Conservation (phyloP, 352 stramenopile species). For the Globisporangium middletonii region DNA sequence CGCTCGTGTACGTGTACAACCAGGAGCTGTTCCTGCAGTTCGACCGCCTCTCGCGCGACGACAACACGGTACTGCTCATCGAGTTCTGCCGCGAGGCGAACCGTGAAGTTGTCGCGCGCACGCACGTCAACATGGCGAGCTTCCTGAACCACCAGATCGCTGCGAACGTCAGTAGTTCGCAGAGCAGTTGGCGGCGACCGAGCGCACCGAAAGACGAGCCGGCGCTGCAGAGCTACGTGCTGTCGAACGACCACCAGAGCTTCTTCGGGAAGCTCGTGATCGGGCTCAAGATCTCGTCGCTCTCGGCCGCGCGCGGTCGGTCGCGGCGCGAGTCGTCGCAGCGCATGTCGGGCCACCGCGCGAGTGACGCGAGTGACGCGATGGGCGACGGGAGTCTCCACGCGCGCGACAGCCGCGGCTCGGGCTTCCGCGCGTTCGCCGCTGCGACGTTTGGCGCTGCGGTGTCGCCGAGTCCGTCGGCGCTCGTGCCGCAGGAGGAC, state of each 20-base stretch:
- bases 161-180: slow-evolving; percentile 4
- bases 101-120: slow-evolving; percentile 74
- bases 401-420: slow-evolving; percentile 8
- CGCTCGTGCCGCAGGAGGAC: slow-evolving; percentile 28
- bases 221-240: slow-evolving; percentile 55
- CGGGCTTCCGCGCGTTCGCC: slow-evolving; percentile 41
- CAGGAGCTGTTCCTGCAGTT: slow-evolving; percentile 82
- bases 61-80: slow-evolving; percentile 80
- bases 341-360: slow-evolving; percentile 21
- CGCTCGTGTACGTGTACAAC: slow-evolving; percentile 68
- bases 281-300: slow-evolving; percentile 53
- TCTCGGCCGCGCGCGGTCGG: slow-evolving; percentile 33
- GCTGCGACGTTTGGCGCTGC: slow-evolving; percentile 17
- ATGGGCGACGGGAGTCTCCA: slow-evolving; percentile 14
- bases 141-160: slow-evolving; percentile 49
- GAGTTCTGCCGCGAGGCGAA: slow-evolving; percentile 73
- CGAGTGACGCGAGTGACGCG: slow-evolving; percentile 24
- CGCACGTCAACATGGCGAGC: slow-evolving; percentile 76
- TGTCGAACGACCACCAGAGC: slow-evolving; percentile 79
- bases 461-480: slow-evolving; percentile 15
- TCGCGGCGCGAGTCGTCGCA: slow-evolving; percentile 34
- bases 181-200: slow-evolving; percentile 9
- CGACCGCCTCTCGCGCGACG: slow-evolving; percentile 72
- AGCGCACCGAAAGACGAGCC: slow-evolving; percentile 18
- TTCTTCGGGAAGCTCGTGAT: slow-evolving; percentile 81